Conservation (phyloP, 2,329 filamentous ascomycete species). For the Alternaria arbusti region DNA sequence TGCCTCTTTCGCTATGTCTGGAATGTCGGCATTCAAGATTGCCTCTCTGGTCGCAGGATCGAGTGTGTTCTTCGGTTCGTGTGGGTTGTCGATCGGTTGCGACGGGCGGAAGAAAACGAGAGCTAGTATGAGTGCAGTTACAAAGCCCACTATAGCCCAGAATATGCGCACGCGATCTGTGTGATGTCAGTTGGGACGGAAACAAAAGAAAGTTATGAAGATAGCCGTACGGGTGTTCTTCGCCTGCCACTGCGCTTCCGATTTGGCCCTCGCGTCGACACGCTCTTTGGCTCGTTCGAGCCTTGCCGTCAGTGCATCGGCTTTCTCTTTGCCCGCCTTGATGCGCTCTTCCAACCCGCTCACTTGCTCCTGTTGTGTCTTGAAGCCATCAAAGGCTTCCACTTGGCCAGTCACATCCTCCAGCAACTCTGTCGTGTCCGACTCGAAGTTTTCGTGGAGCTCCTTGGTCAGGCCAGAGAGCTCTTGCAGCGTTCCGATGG, state of each 20-base stretch:
- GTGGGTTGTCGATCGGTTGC: conserved; percentile 20
- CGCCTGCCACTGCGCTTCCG: conserved; percentile 72
- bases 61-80: conserved; percentile 12
- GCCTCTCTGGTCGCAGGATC: conserved; percentile 27
- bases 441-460: conserved; percentile 65
- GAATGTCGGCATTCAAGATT: conserved; percentile 39
- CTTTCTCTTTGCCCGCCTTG: conserved; percentile 63
- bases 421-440: conserved; percentile 65
- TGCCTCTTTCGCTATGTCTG: conserved; percentile 43
- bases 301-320: conserved; percentile 65
- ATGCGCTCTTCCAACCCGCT: conserved; percentile 68
- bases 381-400: conserved; percentile 66
- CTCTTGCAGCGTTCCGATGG: conserved; percentile 69
- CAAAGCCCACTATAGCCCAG: conserved; percentile 63
- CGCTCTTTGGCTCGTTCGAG: conserved; percentile 68
- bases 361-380: conserved; percentile 69
- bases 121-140: conserved; percentile 56
- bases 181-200: conserved; percentile 16
- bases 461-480: conserved; percentile 68
- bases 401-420: conserved; percentile 68
- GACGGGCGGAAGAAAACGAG: conserved; percentile 50
- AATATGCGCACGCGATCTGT: conserved; percentile 64
- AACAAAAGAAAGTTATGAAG: background rate
- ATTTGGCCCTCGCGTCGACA: conserved; percentile 71
- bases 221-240: conserved; percentile 56